phyloP scores from a whole-genome alignment of 2,329 filamentous ascomycete species.

The Fusarium sp. region DNA sequence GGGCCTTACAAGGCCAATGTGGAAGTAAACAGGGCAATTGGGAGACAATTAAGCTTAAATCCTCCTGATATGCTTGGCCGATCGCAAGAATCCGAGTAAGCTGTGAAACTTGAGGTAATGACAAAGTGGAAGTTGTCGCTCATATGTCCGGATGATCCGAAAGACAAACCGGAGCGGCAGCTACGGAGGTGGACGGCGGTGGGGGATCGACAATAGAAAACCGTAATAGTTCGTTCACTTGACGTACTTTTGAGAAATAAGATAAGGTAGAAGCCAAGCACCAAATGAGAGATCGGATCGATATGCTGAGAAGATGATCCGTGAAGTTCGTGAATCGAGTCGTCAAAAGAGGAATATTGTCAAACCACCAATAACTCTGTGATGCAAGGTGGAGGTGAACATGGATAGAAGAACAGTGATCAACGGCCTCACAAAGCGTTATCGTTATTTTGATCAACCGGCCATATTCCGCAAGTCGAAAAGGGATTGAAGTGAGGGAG shows the following conservation, averaged over 20 bases:
- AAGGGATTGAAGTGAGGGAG: background rate
- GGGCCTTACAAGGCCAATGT: background rate
- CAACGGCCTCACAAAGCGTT: conserved; percentile 17
- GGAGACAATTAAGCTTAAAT: conserved; percentile 27
- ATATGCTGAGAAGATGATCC: conserved; percentile 5
- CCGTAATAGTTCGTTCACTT: conserved; percentile 12
- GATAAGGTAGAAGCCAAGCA: background rate
- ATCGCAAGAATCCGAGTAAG: conserved; percentile 7
- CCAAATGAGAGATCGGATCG: background rate
- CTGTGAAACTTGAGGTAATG: conserved; percentile 17
- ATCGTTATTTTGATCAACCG: conserved; percentile 4
- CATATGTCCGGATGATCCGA: conserved; percentile 39
- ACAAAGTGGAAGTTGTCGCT: conserved; percentile 17
- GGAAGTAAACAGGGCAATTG: conserved; percentile 1
- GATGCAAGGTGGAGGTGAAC: conserved; percentile 8
- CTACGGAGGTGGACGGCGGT: conserved; percentile 22
- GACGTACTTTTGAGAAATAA: background rate
- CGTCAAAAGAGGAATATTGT: conserved; percentile 11
- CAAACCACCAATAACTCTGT: conserved; percentile 15
- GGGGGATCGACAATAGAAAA: conserved; percentile 35
- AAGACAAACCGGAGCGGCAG: conserved; percentile 33
- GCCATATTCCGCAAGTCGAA: conserved; percentile 21
- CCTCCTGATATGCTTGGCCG: conserved; percentile 2
- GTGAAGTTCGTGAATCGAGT: conserved; percentile 1
- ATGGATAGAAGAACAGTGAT: conserved; percentile 14